These are phyloP conservation scores for Xylariaceae sp. DNA, from an alignment of 2,329 filamentous ascomycete genomes.

Conservation along the genomic window DNA sequence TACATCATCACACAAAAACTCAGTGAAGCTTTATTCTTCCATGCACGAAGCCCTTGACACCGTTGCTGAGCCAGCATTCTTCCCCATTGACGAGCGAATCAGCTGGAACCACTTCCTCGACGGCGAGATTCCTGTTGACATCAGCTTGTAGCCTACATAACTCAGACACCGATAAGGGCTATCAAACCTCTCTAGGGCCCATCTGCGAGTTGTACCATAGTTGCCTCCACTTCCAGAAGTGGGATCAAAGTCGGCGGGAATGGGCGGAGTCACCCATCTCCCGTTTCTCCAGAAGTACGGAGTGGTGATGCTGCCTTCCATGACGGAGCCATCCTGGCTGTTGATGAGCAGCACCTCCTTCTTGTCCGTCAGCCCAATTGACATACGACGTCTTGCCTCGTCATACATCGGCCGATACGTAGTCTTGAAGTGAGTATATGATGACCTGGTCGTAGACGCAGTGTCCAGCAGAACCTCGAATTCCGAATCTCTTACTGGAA, in stretches of 20 bases:
- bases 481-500: conserved; percentile 26
- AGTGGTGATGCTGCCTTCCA: conserved; percentile 82
- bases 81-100: conserved; percentile 66
- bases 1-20: too few relatives aligned
- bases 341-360: conserved; percentile 77
- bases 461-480: conserved; percentile 46
- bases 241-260: conserved; percentile 40
- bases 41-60: conserved; percentile 70
- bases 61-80: conserved; percentile 84
- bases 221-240: conserved; percentile 66
- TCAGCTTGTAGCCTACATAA: conserved; percentile 9
- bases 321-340: conserved; percentile 56
- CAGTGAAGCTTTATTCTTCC: conserved; percentile 36
- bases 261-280: conserved; percentile 75
- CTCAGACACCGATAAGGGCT: not conserved
- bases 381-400: conserved; percentile 58
- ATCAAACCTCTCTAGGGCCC: conserved; percentile 66
- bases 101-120: conserved; percentile 59
- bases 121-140: conserved; percentile 50
- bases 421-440: conserved; percentile 85
- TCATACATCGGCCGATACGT: conserved; percentile 71
- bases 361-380: conserved; percentile 46
- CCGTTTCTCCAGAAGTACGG: conserved; percentile 73
- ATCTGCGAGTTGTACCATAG: conserved; percentile 75
- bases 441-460: conserved; percentile 41